Evolutionary conservation across 768 basidiomycete genomes (phyloP).

Genomic region (Tulasnella sp.): DNA sequence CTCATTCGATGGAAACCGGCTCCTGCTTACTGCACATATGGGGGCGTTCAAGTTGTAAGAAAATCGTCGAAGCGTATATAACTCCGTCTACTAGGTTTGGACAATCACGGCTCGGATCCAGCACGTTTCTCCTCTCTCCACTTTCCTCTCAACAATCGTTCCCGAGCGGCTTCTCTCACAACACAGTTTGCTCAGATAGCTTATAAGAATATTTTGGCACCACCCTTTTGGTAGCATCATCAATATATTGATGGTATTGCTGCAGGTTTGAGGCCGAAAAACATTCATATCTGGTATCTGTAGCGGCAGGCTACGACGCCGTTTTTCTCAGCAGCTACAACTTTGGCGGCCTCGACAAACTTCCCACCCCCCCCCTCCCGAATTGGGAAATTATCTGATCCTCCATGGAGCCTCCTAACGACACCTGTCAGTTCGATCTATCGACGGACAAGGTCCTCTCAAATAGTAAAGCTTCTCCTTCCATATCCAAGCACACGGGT

Average conservation of each 20-base stretch:
- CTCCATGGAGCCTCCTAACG: background rate
- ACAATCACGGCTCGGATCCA: background rate
- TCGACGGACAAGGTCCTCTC: background rate
- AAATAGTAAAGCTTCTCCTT: background rate
- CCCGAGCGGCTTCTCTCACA: background rate
- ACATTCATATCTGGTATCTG: background rate
- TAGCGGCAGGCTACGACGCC: background rate
- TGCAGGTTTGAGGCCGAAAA: conserved; percentile 2
- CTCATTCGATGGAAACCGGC: background rate
- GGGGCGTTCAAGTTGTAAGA: background rate
- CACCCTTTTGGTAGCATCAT: background rate
- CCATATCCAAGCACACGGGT: background rate
- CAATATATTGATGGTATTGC: background rate
- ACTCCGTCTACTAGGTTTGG: background rate
- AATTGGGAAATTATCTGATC: background rate
- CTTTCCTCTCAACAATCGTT: background rate
- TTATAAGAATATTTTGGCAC: background rate
- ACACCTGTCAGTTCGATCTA: background rate
- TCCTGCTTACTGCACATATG: background rate
- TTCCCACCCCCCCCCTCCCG: too few species aligned
- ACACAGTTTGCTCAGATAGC: background rate
- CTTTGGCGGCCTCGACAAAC: background rate
- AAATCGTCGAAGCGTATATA: background rate
- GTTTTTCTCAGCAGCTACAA: background rate
- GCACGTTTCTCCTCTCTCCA: background rate